These are phyloP conservation scores for Fraxinus sp. DNA, from an alignment of 305 asterid species.

Conservation along the genomic window DNA sequence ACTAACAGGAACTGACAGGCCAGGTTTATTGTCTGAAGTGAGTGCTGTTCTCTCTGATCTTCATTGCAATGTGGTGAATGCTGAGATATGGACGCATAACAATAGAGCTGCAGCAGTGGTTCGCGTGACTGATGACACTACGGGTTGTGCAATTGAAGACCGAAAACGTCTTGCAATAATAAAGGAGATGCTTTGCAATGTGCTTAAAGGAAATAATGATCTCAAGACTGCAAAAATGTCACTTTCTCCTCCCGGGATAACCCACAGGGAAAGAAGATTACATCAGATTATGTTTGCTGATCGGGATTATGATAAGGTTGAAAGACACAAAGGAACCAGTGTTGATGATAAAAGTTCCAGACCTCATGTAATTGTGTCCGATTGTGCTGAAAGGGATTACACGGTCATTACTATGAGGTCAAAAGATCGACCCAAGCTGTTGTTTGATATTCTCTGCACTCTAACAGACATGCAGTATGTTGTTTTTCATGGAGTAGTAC, in stretches of 20 bases:
- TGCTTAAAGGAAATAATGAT: slow-evolving; percentile 56
- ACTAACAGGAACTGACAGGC: slow-evolving; percentile 76
- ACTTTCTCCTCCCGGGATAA: slow-evolving; percentile 61
- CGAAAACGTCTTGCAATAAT: slow-evolving; percentile 51
- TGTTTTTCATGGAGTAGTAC: slow-evolving; percentile 74
- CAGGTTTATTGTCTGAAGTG: slow-evolving; percentile 74
- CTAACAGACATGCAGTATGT: slow-evolving; percentile 83
- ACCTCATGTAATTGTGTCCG: slow-evolving; percentile 54
- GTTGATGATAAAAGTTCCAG: slow-evolving; percentile 40
- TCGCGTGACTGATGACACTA: slow-evolving; percentile 46
- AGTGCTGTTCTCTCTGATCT: slow-evolving; percentile 74
- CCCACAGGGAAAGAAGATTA: slow-evolving; percentile 71
- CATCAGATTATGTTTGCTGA: slow-evolving; percentile 86
- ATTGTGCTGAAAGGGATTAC: slow-evolving; percentile 63
- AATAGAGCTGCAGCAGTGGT: slow-evolving; percentile 80
- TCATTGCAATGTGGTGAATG: slow-evolving; percentile 63
- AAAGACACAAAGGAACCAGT: slow-evolving; percentile 29
- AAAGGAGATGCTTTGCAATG: slow-evolving; percentile 52
- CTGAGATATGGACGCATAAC: slow-evolving; percentile 78
- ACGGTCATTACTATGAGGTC: slow-evolving; percentile 72
- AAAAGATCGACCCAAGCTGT: slow-evolving; percentile 71
- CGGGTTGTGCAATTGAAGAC: slow-evolving; percentile 60
- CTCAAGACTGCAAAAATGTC: slow-evolving; percentile 54
- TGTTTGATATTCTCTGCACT: slow-evolving; percentile 76
- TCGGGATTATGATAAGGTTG: slow-evolving; percentile 59